Evolutionary conservation across 257 asterid species (phyloP), one percentile per base, ranked within the genome.

Genomic region (Nicotiana otophora): DNA sequence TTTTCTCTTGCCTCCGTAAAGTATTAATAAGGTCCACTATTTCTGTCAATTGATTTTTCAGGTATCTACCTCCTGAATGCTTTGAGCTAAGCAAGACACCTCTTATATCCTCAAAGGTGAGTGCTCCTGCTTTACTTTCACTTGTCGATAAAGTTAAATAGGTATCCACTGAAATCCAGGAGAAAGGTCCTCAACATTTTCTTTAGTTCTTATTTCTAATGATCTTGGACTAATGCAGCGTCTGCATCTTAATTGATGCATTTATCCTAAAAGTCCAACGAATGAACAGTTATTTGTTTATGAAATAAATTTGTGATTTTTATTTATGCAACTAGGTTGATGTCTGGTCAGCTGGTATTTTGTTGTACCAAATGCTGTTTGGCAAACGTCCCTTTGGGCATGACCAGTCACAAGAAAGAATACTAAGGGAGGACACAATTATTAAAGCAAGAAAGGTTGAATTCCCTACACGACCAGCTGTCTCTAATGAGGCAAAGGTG

Each of bases 61-160:
- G 98, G 99, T 96, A 96, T 85, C 90, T 96, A 84, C 99, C 99
- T 84, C 98, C 99, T 19, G 99, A 96, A 85, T 96, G 99, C 92
- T 96, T 96, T 91, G 99, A 96, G 90, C 94, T 96, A 75, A 92
- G 82, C 92, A 94, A 91, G 92, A 94, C 91, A 76, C 99, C 99
- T 86, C 92, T 94, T 82, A 96, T 96, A 81, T 96, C 99, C 83
- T 96, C 99, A 23, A 96, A 92, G 98, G 99, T 92, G 83, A 82
- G 92, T 75, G 68, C 26, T 75, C 80, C 63, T 26, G 63, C 63
- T 75, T 28, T 75, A 46, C 63, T 75, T 51, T 46, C 57, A 23
- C 36, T 72, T 46, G 15, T 28, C 53, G 42, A 51, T 75, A 51
- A 75, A 48, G 80, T 48, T 72, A 72, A 72, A 14, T 46, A 72